Evolutionary conservation across 2,329 filamentous ascomycete species (phyloP).

Genomic region (Fusarium floridanum): DNA sequence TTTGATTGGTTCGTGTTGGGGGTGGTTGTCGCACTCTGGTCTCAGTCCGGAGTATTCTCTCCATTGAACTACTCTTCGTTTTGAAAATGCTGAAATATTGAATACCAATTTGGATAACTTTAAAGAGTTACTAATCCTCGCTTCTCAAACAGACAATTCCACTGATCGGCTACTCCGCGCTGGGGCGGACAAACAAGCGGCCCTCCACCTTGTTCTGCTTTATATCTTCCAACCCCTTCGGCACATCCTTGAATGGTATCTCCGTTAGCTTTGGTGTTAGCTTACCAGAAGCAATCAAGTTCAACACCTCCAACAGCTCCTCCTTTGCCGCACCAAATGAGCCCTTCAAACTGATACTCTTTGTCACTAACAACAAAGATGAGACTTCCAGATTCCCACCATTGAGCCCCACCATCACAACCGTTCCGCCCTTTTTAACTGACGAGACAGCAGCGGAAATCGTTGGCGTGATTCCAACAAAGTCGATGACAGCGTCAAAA

Average conservation of each 20-base stretch:
- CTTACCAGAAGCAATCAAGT: conserved; percentile 12
- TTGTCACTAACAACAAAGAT: conserved; percentile 12
- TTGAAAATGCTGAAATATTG: neutral
- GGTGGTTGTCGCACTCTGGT: neutral
- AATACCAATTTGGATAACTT: neutral
- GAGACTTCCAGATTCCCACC: conserved; percentile 1
- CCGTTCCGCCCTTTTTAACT: neutral
- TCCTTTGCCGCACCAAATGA: conserved; percentile 19
- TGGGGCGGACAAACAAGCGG: conserved; percentile 16
- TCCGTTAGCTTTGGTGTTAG: conserved; percentile 13
- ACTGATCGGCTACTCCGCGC: neutral
- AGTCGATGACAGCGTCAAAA: conserved; percentile 2
- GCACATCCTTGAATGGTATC: conserved; percentile 18
- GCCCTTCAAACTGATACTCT: conserved; percentile 16
- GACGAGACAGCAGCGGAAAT: neutral
- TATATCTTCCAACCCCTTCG: conserved; percentile 10
- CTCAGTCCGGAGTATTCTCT: neutral
- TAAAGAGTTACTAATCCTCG: neutral
- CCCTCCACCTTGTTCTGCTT: conserved; percentile 10
- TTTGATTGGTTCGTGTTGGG: neutral
- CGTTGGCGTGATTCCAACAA: neutral
- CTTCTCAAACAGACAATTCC: neutral
- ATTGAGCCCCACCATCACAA: conserved; percentile 19
- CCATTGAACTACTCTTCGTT: neutral
- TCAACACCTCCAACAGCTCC: conserved; percentile 14